Evolutionary conservation across 345 rosid species (phyloP).

Genomic region (Camelina neglecta): DNA sequence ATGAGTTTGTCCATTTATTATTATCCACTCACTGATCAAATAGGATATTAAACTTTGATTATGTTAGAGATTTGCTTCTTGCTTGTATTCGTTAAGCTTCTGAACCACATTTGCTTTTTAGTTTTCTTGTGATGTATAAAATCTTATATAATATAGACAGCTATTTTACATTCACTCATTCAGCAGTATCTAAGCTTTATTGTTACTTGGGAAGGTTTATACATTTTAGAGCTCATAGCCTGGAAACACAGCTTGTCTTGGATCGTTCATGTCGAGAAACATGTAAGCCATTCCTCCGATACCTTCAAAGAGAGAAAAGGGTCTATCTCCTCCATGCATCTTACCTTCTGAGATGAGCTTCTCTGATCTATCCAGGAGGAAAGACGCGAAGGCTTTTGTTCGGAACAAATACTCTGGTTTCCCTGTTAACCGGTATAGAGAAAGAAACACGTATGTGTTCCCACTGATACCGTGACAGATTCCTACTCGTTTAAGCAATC

Average conservation of each 20-base stretch:
- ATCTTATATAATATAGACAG: conserved; percentile 25
- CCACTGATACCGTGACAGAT: conserved; percentile 79
- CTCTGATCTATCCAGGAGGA: conserved; percentile 59
- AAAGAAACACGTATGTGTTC: conserved; percentile 63
- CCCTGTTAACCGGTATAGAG: conserved; percentile 58
- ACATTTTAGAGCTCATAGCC: conserved; percentile 58
- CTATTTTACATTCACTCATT: neutral
- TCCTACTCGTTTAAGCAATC: conserved; percentile 74
- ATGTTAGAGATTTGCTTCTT: conserved; percentile 24
- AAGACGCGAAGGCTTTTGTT: conserved; percentile 70
- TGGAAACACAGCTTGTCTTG: conserved; percentile 61
- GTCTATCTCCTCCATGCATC: conserved; percentile 70
- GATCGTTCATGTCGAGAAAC: conserved; percentile 62
- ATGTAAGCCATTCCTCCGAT: conserved; percentile 68
- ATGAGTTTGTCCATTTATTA: conserved; percentile 11
- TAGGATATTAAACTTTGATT: conserved; percentile 13
- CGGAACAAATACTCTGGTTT: conserved; percentile 51
- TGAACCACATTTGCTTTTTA: conserved; percentile 2
- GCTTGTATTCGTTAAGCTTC: conserved; percentile 6
- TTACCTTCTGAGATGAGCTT: conserved; percentile 57
- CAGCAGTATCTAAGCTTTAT: neutral
- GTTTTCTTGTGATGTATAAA: conserved; percentile 33
- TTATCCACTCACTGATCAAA: conserved; percentile 3
- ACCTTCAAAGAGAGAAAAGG: conserved; percentile 69
- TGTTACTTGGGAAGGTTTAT: conserved; percentile 9